phyloP scores from a whole-genome alignment of 257 asterid genomes.

The Fraxinus pennsylvanica region DNA sequence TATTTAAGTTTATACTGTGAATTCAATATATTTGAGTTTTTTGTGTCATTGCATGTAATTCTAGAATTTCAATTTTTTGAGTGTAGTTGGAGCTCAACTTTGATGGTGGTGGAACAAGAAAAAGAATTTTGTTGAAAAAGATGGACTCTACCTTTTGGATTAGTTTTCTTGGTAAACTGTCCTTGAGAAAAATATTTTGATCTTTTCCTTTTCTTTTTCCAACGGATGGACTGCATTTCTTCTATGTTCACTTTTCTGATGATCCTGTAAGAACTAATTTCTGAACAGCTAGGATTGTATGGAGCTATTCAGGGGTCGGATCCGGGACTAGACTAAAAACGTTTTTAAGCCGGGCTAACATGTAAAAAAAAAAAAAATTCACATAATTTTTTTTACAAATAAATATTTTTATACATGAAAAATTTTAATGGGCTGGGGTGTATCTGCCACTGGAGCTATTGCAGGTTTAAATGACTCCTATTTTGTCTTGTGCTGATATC shows the following conservation, averaged over 20 bases:
- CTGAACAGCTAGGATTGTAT: conserved; percentile 13
- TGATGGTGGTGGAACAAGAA: conserved; percentile 3
- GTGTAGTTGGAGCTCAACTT: conserved; percentile 17
- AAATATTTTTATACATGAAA: too few relatives aligned
- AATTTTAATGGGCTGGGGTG: too few relatives aligned
- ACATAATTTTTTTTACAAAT: too few relatives aligned
- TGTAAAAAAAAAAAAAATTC: too few relatives aligned
- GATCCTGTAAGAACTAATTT: neutral
- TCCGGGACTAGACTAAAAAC: too few relatives aligned
- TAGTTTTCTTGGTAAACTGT: conserved; percentile 4
- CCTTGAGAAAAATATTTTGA: neutral
- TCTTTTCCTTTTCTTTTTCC: neutral
- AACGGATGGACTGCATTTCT: conserved; percentile 5
- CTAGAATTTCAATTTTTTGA: neutral
- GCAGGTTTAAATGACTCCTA: conserved; percentile 23
- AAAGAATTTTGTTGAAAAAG: neutral
- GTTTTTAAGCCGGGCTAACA: too few relatives aligned
- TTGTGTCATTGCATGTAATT: conserved; percentile 5
- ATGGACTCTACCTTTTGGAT: neutral
- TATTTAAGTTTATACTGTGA: conserved; percentile 6
- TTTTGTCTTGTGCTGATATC: conserved; percentile 9
- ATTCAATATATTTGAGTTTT: neutral
- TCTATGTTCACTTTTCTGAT: conserved; percentile 6
- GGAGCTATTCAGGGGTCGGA: conserved; percentile 1
- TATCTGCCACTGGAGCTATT: neutral